Conservation (phyloP, 352 stramenopile genomes). For the Globisporangium uncinulatum region DNA sequence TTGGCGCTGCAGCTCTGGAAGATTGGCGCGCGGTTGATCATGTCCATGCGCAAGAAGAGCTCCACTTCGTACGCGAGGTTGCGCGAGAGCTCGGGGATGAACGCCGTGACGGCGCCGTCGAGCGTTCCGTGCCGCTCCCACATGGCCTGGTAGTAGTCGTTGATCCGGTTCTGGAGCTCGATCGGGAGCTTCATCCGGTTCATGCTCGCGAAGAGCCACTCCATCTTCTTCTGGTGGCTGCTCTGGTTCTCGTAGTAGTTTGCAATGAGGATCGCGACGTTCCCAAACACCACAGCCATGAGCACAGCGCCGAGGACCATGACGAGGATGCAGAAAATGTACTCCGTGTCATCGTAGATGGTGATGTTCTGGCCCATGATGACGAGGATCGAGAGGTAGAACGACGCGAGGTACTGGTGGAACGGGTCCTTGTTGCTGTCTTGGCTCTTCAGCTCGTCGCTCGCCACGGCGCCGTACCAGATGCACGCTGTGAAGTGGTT, state of each 20-base stretch:
- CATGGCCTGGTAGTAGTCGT: constrained; percentile 84
- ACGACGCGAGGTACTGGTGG: constrained; percentile 60
- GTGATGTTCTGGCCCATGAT: constrained; percentile 77
- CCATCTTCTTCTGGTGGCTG: constrained; percentile 84
- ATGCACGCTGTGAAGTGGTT: constrained; percentile 81
- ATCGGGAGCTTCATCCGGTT: constrained; percentile 70
- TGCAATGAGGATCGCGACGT: constrained; percentile 78
- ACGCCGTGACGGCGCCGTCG: constrained; percentile 64
- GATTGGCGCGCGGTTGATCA: constrained; percentile 84
- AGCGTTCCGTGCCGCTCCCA: constrained; percentile 80
- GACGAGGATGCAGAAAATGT: constrained; percentile 60
- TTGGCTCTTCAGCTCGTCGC: constrained; percentile 35
- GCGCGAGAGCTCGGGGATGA: constrained; percentile 72
- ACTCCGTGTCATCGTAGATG: constrained; percentile 63
- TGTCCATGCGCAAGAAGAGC: constrained; percentile 78
- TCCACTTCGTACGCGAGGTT: constrained; percentile 84
- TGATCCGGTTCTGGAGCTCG: constrained; percentile 79
- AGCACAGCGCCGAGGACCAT: constrained; percentile 73
- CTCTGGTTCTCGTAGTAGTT: constrained; percentile 86
- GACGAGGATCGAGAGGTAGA: constrained; percentile 63
- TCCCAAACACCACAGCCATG: constrained; percentile 85
- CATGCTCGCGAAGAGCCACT: constrained; percentile 83
- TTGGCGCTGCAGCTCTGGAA: constrained; percentile 80
- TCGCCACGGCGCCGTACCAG: constrained; percentile 62
- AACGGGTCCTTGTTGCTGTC: constrained; percentile 21